Conservation (phyloP, 176 grass and related monocot genomes). For the Olyra latifolia region DNA sequence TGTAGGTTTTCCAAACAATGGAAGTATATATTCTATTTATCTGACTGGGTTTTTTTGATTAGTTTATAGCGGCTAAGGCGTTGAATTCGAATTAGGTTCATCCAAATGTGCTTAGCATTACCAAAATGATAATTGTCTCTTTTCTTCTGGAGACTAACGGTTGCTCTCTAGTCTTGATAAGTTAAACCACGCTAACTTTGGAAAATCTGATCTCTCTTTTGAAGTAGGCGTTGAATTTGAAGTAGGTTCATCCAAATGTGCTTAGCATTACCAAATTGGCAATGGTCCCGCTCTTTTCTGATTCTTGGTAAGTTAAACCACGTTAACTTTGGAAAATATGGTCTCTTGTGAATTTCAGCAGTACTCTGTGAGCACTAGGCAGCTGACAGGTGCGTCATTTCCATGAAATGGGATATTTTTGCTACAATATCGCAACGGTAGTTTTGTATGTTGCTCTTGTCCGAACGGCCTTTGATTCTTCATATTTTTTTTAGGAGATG, state of each 20-base stretch:
- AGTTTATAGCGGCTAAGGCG: constrained; percentile 6
- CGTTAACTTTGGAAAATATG: too few relatives aligned
- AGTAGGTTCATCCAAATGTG: neutral
- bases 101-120: neutral
- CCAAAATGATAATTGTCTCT: neutral
- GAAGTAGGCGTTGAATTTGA: neutral
- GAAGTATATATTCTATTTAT: constrained; percentile 33
- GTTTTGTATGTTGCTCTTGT: too few relatives aligned
- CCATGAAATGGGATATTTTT: too few relatives aligned
- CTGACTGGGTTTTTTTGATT: constrained; percentile 24
- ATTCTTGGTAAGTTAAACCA: neutral
- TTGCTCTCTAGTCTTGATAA: neutral
- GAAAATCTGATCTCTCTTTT: neutral
- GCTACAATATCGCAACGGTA: too few relatives aligned
- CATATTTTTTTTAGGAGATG: too few relatives aligned
- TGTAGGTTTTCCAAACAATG: constrained; percentile 35
- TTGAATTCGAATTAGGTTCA: neutral
- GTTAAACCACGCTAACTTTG: neutral
- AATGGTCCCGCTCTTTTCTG: neutral
- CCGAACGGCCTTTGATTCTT: too few relatives aligned
- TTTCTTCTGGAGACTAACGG: neutral
- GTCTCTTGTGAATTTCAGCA: too few relatives aligned
- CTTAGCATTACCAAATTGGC: neutral
- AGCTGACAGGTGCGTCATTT: too few relatives aligned
- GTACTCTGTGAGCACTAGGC: too few relatives aligned